Evolutionary conservation across 1,139 yeast species (phyloP).

Genomic region (Ashbya aceris): DNA sequence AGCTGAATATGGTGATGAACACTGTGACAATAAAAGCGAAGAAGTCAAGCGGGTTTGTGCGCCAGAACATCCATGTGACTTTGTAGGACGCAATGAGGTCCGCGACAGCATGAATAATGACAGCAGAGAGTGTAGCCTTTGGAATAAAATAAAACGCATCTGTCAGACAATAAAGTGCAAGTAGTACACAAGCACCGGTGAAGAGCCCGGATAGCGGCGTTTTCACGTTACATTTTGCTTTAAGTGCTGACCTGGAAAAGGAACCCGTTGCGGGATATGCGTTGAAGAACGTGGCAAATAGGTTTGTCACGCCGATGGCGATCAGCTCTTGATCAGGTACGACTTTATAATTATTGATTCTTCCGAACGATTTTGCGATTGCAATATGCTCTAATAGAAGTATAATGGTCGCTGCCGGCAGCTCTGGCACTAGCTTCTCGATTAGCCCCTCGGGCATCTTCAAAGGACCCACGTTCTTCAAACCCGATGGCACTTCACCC

Average conservation of each 20-base stretch:
- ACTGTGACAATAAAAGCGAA: conserved; percentile 71
- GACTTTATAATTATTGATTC: conserved; percentile 83
- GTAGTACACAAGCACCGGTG: conserved; percentile 80
- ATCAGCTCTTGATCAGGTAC: conserved; percentile 89
- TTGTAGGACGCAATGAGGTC: conserved; percentile 72
- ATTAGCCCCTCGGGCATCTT: conserved; percentile 53
- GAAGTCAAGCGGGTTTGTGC: conserved; percentile 65
- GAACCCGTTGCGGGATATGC: conserved; percentile 98
- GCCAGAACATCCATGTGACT: conserved; percentile 68
- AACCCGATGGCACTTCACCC: conserved; percentile 76
- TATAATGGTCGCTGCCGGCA: conserved; percentile 79
- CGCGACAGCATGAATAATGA: conserved; percentile 91
- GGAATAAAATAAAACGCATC: conserved; percentile 82
- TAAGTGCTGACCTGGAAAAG: conserved; percentile 86
- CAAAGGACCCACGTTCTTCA: conserved; percentile 69
- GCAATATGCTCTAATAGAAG: conserved; percentile 87
- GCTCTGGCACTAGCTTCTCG: conserved; percentile 55
- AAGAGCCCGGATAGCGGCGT: conserved; percentile 90
- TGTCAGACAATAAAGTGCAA: conserved; percentile 80
- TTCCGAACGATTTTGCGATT: conserved; percentile 85
- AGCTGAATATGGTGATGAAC: conserved; percentile 66
- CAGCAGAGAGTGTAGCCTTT: conserved; percentile 76
- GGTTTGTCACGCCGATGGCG: conserved; percentile 88
- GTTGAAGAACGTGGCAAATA: conserved; percentile 82
- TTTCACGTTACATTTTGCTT: conserved; percentile 90